These are phyloP conservation scores for Arthrobotrys musiformis DNA, from an alignment of 2,329 filamentous ascomycete species.

Conservation along the genomic window DNA sequence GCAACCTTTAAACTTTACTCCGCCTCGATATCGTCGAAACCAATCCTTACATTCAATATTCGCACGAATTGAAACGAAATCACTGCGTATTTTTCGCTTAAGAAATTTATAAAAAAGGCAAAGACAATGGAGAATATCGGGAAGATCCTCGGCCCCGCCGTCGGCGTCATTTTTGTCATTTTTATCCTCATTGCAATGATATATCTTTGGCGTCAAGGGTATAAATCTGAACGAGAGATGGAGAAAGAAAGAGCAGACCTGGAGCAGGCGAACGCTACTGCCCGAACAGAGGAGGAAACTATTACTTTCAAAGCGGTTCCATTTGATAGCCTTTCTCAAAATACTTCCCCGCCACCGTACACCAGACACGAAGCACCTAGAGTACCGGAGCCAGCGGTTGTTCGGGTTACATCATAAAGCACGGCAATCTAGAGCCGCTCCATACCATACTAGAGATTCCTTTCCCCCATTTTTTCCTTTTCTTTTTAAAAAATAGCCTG, in stretches of 20 bases:
- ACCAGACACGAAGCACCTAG: conserved; percentile 14
- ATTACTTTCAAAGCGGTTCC: conserved; percentile 22
- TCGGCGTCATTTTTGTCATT: conserved; percentile 28
- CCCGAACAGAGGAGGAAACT: background rate
- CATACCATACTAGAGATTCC: background rate
- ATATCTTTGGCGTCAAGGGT: conserved; percentile 46
- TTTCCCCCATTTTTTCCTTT: too few relatives aligned
- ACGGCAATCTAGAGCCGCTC: too few relatives aligned
- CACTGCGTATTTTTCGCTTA: background rate
- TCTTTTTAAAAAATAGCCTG: too few relatives aligned
- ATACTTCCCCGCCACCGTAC: conserved; percentile 37
- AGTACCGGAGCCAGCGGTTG: conserved; percentile 44
- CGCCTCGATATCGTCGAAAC: background rate
- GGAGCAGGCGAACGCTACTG: background rate
- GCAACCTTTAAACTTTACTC: conserved; percentile 3
- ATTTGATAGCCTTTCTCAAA: conserved; percentile 18
- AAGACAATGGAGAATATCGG: background rate
- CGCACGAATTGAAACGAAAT: background rate
- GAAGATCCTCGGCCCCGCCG: conserved; percentile 23
- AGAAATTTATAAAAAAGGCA: background rate
- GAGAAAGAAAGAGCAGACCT: conserved; percentile 20
- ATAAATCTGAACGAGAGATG: conserved; percentile 23
- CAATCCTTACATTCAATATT: background rate
- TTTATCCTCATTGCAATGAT: conserved; percentile 18
- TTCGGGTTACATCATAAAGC: conserved; percentile 23